phyloP scores from a whole-genome alignment of 2,329 filamentous ascomycete genomes.

The Teratosphaeriaceae sp. region DNA sequence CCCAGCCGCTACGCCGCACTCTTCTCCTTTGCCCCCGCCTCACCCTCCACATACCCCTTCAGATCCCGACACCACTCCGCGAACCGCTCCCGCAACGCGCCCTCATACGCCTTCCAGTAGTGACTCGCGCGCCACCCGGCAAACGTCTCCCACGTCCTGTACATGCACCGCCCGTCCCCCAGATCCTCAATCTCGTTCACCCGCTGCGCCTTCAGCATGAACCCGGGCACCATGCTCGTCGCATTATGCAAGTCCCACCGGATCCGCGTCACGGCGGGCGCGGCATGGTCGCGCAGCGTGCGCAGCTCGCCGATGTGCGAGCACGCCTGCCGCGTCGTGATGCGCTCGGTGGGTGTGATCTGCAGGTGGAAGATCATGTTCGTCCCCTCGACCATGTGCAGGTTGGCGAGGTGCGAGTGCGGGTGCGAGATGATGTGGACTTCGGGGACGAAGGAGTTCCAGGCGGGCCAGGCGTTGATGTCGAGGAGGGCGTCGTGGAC shows the following conservation, averaged over 20 bases:
- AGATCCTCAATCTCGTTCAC: constrained; percentile 42
- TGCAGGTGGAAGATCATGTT: constrained; percentile 39
- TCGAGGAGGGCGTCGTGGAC: constrained; percentile 40
- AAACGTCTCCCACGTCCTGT: constrained; percentile 41
- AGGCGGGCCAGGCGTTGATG: constrained; percentile 40
- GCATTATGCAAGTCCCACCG: constrained; percentile 28
- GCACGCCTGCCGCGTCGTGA: constrained; percentile 28
- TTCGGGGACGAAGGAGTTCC: constrained; percentile 42
- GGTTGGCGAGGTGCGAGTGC: constrained; percentile 12
- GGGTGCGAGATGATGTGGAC: constrained; percentile 41
- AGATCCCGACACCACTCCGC: constrained; percentile 36
- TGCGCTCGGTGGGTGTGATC: constrained; percentile 30
- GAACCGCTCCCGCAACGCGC: constrained; percentile 32
- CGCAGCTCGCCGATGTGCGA: constrained; percentile 29
- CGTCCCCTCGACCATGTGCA: constrained; percentile 33
- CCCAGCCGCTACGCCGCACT: too few relatives aligned
- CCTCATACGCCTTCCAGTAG: constrained; percentile 37
- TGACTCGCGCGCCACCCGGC: constrained; percentile 35
- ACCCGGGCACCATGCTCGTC: constrained; percentile 20
- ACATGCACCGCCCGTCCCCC: constrained; percentile 28
- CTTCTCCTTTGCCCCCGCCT: too few relatives aligned
- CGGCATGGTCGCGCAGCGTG: constrained; percentile 13
- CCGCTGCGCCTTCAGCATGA: constrained; percentile 37
- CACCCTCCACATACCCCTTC: constrained; percentile 35
- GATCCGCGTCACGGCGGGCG: constrained; percentile 22